phyloP scores from a whole-genome alignment of 129 eudicot genomes.

The Escallonia herrerae region DNA sequence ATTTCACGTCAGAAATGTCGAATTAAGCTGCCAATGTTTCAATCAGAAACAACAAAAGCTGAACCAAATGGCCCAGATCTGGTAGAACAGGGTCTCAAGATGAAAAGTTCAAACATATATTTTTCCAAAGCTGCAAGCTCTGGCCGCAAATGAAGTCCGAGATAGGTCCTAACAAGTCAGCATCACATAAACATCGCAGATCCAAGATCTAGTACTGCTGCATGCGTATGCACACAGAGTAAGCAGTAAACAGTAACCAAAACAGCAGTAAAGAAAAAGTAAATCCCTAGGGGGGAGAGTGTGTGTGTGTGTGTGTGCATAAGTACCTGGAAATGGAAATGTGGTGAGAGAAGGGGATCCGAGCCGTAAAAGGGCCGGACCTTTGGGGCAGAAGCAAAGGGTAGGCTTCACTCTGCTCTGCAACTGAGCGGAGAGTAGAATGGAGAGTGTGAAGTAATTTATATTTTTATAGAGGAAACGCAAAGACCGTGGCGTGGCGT shows the following conservation, averaged over 20 bases:
- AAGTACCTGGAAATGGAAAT: neutral
- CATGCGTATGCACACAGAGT: neutral
- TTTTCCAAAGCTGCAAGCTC: neutral
- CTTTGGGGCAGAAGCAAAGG: neutral
- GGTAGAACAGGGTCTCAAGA: too few species aligned
- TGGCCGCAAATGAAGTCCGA: neutral
- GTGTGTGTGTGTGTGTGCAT: neutral
- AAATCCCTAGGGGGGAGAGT: neutral
- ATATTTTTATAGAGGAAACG: neutral
- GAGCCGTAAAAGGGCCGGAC: conserved; percentile 1
- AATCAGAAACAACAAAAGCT: too few species aligned
- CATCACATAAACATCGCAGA: neutral
- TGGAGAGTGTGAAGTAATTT: neutral
- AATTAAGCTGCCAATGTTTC: too few species aligned
- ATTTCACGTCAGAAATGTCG: too few species aligned
- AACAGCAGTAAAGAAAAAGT: too few species aligned
- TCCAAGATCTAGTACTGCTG: neutral
- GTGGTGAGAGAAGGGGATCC: neutral
- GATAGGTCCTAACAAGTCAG: neutral
- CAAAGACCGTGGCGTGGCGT: too few species aligned
- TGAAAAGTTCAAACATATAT: neutral
- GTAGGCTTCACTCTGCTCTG: neutral
- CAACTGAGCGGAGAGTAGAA: neutral
- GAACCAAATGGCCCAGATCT: too few species aligned
- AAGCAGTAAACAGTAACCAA: too few species aligned